Base-by-base conservation (phyloP, 345 rosid species). In the Euphorbia tirucalli region DNA sequence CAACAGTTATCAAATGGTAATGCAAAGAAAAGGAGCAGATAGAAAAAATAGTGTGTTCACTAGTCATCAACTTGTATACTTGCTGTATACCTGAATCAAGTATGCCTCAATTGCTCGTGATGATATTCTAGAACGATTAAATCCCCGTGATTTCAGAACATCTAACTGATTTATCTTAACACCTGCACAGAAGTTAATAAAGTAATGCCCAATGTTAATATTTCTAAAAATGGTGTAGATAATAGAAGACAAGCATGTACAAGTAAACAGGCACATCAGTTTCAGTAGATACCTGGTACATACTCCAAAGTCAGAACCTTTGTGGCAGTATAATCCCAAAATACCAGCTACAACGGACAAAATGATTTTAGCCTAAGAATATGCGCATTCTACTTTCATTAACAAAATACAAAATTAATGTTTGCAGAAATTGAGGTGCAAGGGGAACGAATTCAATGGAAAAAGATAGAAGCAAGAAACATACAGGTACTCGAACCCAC, bases 301-400 rank as follows among this genome's bases (percentile, higher is more conserved):
- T 92, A 94, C 85, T 94, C 98, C 89, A 94, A 81, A 41, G 98
- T 94, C 92, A 94, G 77, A 81, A 89, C 98, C 84, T 94, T 94
- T 65, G 50, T 79, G 68, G 97, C 86, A 28, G 98, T 92, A 80
- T 92, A 94, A 81, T 92, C 97, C 98, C 98, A 94, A 48, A 74
- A 89, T 28, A 94, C 96, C 83, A 85, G 82, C 98, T 94, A 70
- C 79, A 83, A 67, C 71, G 48, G 41, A 27, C 66, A 71, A 21
- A 68, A 70, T 16, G 24, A 11, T 56, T 32, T 65, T 31, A 13
- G 28, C 43, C 30, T 70, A 68, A 54, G 66, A 57, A 56, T 24
- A 18, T 70, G 61, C 3, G 50, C 63, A 64, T 41, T 16, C 14
- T 10, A 55, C 15, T 10, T 61, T 69, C 30, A 67, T 15, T 16